Conservation (phyloP, 805 yeast genomes). For the Candida piceae region DNA sequence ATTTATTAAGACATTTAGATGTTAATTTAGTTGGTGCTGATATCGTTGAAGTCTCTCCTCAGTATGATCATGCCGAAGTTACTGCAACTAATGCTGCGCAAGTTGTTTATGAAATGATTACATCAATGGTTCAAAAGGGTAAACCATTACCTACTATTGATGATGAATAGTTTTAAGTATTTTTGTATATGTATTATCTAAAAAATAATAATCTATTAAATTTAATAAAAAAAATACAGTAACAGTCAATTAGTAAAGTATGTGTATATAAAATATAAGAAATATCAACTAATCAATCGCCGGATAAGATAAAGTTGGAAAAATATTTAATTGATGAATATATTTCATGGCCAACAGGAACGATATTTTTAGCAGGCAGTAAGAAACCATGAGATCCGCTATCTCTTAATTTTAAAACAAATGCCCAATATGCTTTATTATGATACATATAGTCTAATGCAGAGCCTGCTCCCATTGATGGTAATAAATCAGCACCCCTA, state of each 20-base stretch:
- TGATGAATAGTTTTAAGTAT: too few species aligned
- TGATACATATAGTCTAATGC: conserved; percentile 83
- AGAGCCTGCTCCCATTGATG: conserved; percentile 75
- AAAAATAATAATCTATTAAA: too few species aligned
- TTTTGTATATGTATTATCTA: too few species aligned
- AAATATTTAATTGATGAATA: conserved; percentile 66
- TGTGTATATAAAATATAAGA: too few species aligned
- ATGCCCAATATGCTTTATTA: conserved; percentile 77
- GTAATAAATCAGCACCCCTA: conserved; percentile 65
- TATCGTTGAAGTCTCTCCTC: conserved; percentile 57
- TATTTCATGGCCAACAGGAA: conserved; percentile 73
- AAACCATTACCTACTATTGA: conserved; percentile 16
- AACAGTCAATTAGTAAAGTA: too few species aligned
- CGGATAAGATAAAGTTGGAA: conserved; percentile 43
- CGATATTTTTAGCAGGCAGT: conserved; percentile 62
- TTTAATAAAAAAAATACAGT: too few species aligned
- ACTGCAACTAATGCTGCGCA: conserved; percentile 70
- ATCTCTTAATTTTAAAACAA: conserved; percentile 76
- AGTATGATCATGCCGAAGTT: conserved; percentile 59
- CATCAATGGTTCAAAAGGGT: conserved; percentile 65
- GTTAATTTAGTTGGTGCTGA: conserved; percentile 51
- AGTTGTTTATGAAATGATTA: conserved; percentile 62
- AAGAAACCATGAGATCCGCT: conserved; percentile 80
- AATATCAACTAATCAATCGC: too few species aligned
- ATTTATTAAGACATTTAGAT: conserved; percentile 42